Percentiles rank a stretch among this genome's conserved stretches.
These are phyloP conservation scores for Handroanthus guayacan DNA, from an alignment of 257 asterid species.

Conservation along the genomic window DNA sequence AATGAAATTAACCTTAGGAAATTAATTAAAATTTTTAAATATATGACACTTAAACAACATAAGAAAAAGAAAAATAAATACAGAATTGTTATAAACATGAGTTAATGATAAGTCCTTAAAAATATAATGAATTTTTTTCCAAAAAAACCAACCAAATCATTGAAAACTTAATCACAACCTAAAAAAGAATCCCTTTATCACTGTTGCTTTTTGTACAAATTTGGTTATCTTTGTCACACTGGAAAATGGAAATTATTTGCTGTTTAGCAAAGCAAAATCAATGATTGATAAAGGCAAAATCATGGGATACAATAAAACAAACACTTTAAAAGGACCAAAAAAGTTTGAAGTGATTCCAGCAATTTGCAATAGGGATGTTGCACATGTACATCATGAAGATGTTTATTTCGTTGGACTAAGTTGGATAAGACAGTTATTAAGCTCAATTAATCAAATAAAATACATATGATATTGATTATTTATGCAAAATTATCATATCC, in stretches of 20 bases:
- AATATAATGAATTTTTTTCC: constrained; percentile 5
- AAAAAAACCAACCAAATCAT: constrained; percentile 32
- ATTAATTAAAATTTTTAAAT: too few relatives aligned
- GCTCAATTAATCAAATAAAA: too few relatives aligned
- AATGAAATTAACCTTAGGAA: neutral
- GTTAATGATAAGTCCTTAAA: neutral
- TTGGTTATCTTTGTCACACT: constrained; percentile 43
- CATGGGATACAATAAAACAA: constrained; percentile 39
- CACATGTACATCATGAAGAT: too few relatives aligned
- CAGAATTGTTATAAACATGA: neutral
- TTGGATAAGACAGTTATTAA: too few relatives aligned
- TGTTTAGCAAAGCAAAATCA: constrained; percentile 32
- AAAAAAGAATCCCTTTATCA: constrained; percentile 34
- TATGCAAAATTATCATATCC: too few relatives aligned
- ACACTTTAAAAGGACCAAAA: constrained; percentile 13
- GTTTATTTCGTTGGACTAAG: too few relatives aligned
- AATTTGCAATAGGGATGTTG: neutral
- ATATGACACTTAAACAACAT: neutral
- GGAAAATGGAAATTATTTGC: constrained; percentile 17
- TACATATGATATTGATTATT: too few relatives aligned
- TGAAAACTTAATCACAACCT: constrained; percentile 13
- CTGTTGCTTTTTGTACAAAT: constrained; percentile 45
- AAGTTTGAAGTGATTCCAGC: constrained; percentile 12
- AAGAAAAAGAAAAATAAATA: neutral
- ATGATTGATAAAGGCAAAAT: constrained; percentile 40